Base-by-base conservation (phyloP, 352 stramenopile species). In the Phytophthora ramorum region DNA sequence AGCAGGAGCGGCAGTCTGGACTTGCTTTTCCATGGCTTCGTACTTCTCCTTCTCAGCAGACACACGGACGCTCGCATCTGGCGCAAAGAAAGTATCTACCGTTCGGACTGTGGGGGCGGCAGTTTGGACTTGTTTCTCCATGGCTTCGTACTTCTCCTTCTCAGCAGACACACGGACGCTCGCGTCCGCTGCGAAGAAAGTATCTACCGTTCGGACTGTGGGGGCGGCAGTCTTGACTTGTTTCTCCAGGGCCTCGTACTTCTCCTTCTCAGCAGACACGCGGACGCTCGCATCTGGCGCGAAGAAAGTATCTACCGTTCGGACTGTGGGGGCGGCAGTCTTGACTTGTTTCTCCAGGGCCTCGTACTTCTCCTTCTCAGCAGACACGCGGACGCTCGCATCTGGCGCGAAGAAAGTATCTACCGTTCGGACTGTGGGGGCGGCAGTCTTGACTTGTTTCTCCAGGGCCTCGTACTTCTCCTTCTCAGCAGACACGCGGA, bases 251-350 rank as follows among this genome's bases (percentile, higher is more conserved):
- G 55, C 65, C 43, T 78, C 70, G 19, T 75, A 70, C 56, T 69
- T 78, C 1, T 55, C 63, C 34, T 66, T 73, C 28, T 77, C 69
- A 1, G 69, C 66, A 4, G 60, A 64, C n/a, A 79, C 71, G 3
- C 58, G 67, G 19, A 79, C 63, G 7, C 61, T 79, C 3, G 54
- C 61, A 49, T 79, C 62, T 5, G 2, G 59, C 26, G 14, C 59
- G 13, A 78, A 66, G n/a, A 76, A 77, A 22, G 58, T 69, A 30
- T 77, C 69, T 14, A 77, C 68, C 2, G 69, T 74, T 16, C 69
- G 71, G 0, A 61, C 44, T 10, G 37, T 10, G 12, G 63, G 58
- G 17, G 58, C 63, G 3, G 66, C 68, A 9, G 51, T 58, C 32
- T 58, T 55, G 7, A 45, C 40, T 9, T 68, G 59, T 30, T 69